Evolutionary conservation across 352 stramenopile genomes (phyloP), one percentile per base, ranked within the genome.

Genomic region (Globisporangium apiculatum): DNA sequence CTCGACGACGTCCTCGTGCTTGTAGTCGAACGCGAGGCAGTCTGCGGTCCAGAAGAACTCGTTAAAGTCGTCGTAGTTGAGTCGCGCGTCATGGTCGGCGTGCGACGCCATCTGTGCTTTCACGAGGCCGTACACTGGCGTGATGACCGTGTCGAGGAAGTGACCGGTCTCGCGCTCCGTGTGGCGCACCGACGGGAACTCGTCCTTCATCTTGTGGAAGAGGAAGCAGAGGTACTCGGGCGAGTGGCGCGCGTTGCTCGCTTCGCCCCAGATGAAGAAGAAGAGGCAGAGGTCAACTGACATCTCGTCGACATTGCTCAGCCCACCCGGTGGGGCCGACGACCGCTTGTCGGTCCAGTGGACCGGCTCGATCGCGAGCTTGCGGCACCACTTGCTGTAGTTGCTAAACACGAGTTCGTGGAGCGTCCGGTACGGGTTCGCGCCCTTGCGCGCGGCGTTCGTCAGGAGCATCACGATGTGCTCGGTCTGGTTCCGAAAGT

Each of bases 1-100:
- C n/a, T 97, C 86, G 48, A 94, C 67, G 15, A 89, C 72, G 31
- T 92, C 83, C 58, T 90, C 83, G 57, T 90, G 76, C 58, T 95
- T 97, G 77, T 98, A 98, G 60, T 96, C 87, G 61, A 88, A 99
- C 43, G 90, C 82, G 31, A 99, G 79, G 62, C 97, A 99, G 3
- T 86, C 72, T n/a, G 86, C 79, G 17, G 85, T 97, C 97, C 97
- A 99, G 67, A 99, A 99, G 66, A 99, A 99, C 79, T 99, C 97
- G 74, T 99, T 99, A 64, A 99, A 98, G 66, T 99, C 97, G 49
- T 99, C 97, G 66, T 99, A 99, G 71, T 99, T 99, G 64, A 96
- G 83, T 35, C 93, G 96, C 52, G 98, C 85, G 45, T 93, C 65
- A 68, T 99, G 96, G 62, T 99, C 97, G 18, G 73, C 78, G 55